These are phyloP conservation scores for Cucurbita argyrosperma DNA, from an alignment of 306 rosid genomes.

Conservation along the genomic window DNA sequence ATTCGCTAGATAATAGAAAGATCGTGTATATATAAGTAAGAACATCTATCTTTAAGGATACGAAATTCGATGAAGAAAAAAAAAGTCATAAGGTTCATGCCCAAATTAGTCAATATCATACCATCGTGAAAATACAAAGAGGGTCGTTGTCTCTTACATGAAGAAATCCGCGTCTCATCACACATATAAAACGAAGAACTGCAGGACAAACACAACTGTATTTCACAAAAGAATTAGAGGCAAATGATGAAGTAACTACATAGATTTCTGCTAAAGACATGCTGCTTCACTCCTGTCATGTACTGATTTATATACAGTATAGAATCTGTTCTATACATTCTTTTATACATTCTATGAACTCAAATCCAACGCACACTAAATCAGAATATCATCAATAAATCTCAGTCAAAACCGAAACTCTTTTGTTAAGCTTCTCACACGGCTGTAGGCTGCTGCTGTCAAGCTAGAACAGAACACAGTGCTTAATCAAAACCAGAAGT, in stretches of 20 bases:
- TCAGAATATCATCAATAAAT: background rate
- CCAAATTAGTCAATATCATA: too few relatives aligned
- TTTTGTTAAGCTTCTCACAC: background rate
- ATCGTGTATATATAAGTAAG: background rate
- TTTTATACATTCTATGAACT: constrained; percentile 17
- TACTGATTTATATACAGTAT: constrained; percentile 15
- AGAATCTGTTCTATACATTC: constrained; percentile 8
- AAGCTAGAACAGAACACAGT: background rate
- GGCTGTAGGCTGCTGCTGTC: background rate
- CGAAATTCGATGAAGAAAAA: background rate
- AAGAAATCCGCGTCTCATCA: background rate
- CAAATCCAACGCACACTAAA: constrained; percentile 1
- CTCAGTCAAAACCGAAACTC: background rate
- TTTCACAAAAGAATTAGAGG: background rate
- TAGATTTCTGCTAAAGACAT: background rate
- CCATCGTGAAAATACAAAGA: too few relatives aligned
- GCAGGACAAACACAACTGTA: background rate
- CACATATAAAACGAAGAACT: background rate
- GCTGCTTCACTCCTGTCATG: background rate
- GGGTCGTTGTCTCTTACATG: too few relatives aligned
- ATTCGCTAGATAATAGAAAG: too few relatives aligned
- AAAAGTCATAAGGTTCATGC: too few relatives aligned
- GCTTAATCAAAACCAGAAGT: constrained; percentile 64
- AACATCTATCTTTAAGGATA: background rate
- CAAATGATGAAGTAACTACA: background rate